Evolutionary conservation across 2,329 filamentous ascomycete genomes (phyloP).

Genomic region (Aspergillus chevalieri): DNA sequence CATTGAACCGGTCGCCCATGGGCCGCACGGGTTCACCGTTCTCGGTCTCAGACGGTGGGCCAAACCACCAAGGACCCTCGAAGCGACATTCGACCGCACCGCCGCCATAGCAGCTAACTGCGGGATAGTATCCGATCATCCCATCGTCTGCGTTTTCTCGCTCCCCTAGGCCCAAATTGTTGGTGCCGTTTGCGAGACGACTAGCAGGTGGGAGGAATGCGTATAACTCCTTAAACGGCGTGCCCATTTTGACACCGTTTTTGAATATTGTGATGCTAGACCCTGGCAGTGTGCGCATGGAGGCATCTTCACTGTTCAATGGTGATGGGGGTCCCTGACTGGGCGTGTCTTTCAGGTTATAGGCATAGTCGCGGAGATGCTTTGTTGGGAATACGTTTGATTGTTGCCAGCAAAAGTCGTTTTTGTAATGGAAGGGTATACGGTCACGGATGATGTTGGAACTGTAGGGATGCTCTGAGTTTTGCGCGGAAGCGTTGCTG

Average conservation of each 20-base stretch:
- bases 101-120: conserved; percentile 84
- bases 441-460: conserved; percentile 89
- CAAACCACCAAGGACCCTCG: conserved; percentile 86
- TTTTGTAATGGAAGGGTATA: conserved; percentile 89
- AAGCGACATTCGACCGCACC: conserved; percentile 92
- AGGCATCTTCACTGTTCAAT: conserved; percentile 61
- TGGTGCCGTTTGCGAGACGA: conserved; percentile 37
- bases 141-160: conserved; percentile 88
- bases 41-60: conserved; percentile 55
- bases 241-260: conserved; percentile 80
- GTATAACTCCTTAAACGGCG: conserved; percentile 78
- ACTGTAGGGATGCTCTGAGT: conserved; percentile 48
- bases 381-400: conserved; percentile 64
- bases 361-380: conserved; percentile 68
- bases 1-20: conserved; percentile 72
- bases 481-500: conserved; percentile 20
- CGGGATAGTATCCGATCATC: conserved; percentile 91
- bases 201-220: conserved; percentile 90
- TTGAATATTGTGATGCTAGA: conserved; percentile 88
- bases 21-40: conserved; percentile 47
- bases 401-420: conserved; percentile 82
- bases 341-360: conserved; percentile 41
- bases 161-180: conserved; percentile 55
- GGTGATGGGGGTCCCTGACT: conserved; percentile 48
- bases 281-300: conserved; percentile 79